A percentile compares a stretch with the other conserved stretches of the same genome.
Evolutionary conservation across 2,329 filamentous ascomycete genomes (phyloP).

Genomic region (Fusarium sp.): DNA sequence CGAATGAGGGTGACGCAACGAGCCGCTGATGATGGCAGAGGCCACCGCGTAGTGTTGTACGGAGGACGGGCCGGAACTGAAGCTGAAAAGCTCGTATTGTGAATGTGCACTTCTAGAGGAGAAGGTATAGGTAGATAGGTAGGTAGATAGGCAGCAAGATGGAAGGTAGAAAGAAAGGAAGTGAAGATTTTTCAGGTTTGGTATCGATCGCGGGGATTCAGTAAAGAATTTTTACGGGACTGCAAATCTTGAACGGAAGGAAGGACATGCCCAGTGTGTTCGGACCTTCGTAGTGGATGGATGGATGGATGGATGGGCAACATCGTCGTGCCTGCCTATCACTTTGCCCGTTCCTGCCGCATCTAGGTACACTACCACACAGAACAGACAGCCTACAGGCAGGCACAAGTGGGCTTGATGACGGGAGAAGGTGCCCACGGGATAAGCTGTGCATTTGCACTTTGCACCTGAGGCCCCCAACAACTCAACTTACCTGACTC

Average conservation of each 20-base stretch:
- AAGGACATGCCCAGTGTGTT: background rate
- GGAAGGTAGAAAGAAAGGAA: background rate
- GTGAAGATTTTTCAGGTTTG: background rate
- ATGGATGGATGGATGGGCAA: conserved; percentile 1
- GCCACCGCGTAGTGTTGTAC: conserved; percentile 14
- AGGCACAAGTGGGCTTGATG: background rate
- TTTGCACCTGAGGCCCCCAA: background rate
- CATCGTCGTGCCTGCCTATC: conserved; percentile 1
- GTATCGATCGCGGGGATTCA: background rate
- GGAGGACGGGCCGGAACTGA: conserved; percentile 1
- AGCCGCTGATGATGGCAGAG: conserved; percentile 8
- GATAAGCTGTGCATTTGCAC: background rate
- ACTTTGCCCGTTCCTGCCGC: background rate
- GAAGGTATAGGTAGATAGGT: background rate
- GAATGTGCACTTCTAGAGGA: background rate
- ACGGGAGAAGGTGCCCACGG: background rate
- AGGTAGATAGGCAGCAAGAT: background rate
- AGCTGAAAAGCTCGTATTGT: conserved; percentile 10
- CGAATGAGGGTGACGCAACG: conserved; percentile 16
- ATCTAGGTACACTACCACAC: background rate
- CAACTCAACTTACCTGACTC: background rate
- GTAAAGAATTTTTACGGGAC: conserved; percentile 5
- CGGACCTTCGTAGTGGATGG: background rate
- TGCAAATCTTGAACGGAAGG: background rate
- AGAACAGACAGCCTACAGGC: background rate